Conservation (phyloP, 1,284 basidiomycete species). For the Clitocybe nebularis region DNA sequence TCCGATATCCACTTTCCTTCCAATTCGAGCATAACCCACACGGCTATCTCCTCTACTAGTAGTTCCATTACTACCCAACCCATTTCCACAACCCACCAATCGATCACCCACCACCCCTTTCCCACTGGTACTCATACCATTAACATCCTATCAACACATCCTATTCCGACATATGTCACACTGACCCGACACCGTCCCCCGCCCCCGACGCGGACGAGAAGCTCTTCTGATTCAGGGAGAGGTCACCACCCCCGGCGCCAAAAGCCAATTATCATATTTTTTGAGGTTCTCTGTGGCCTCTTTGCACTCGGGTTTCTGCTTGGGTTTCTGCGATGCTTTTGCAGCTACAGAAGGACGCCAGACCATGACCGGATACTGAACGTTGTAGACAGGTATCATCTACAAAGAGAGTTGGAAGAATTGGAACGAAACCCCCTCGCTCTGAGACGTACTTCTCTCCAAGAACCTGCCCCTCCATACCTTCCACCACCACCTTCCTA, state of each 20-base stretch:
- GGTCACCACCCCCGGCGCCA: constrained; percentile 9
- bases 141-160: neutral
- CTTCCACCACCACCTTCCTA: constrained; percentile 39
- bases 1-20: constrained; percentile 9
- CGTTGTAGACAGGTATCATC: constrained; percentile 38
- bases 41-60: neutral
- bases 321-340: constrained; percentile 35
- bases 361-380: constrained; percentile 39
- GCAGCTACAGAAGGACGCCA: constrained; percentile 42
- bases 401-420: constrained; percentile 52
- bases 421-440: constrained; percentile 28
- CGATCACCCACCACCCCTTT: neutral
- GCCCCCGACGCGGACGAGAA: neutral
- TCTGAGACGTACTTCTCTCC: constrained; percentile 22
- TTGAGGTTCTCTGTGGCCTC: constrained; percentile 44
- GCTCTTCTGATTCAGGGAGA: neutral
- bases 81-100: too few species aligned
- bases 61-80: too few species aligned
- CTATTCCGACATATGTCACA: neutral
- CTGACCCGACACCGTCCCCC: neutral
- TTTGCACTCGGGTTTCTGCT: constrained; percentile 30
- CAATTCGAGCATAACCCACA: constrained; percentile 4
- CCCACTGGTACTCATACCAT: neutral
- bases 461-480: constrained; percentile 41
- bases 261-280: constrained; percentile 36